Conservation (phyloP, 2,329 filamentous ascomycete genomes). For the Fonsecaea nubica region DNA sequence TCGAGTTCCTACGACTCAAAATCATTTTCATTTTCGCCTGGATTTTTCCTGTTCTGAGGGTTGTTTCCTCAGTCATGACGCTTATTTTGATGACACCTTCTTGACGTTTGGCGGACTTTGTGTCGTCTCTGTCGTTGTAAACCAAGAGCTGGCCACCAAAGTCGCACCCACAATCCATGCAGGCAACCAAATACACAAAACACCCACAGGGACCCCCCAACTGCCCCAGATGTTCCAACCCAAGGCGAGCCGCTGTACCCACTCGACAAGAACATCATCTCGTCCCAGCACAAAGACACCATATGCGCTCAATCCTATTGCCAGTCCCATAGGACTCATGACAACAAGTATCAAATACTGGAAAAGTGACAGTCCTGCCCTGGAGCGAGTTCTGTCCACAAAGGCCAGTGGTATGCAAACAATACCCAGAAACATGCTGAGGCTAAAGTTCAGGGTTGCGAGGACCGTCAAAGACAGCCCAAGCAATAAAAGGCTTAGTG, state of each 20-base stretch:
- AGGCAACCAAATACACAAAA: slow-evolving; percentile 97
- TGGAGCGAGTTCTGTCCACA: slow-evolving; percentile 46
- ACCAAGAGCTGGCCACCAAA: slow-evolving; percentile 38
- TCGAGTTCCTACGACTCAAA: neutral
- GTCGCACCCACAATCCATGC: slow-evolving; percentile 73
- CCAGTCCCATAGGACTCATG: slow-evolving; percentile 62
- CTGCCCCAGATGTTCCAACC: slow-evolving; percentile 89
- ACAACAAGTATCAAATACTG: slow-evolving; percentile 62
- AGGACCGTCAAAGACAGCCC: slow-evolving; percentile 92
- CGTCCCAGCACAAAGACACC: slow-evolving; percentile 46
- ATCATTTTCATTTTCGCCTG: neutral
- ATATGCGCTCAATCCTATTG: slow-evolving; percentile 58
- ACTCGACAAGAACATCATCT: slow-evolving; percentile 54
- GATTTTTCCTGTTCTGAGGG: neutral
- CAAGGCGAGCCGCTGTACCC: slow-evolving; percentile 77
- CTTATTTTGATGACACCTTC: neutral
- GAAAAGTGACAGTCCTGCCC: slow-evolving; percentile 39
- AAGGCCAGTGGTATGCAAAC: slow-evolving; percentile 82
- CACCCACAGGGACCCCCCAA: slow-evolving; percentile 78
- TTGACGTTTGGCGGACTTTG: neutral
- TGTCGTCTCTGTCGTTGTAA: slow-evolving; percentile 11
- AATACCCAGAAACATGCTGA: slow-evolving; percentile 83
- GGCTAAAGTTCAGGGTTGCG: slow-evolving; percentile 93
- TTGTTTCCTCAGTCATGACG: neutral
- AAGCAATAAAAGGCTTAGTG: slow-evolving; percentile 87